phyloP scores from a whole-genome alignment of 306 rosid species.

The Styphnolobium japonicum region DNA sequence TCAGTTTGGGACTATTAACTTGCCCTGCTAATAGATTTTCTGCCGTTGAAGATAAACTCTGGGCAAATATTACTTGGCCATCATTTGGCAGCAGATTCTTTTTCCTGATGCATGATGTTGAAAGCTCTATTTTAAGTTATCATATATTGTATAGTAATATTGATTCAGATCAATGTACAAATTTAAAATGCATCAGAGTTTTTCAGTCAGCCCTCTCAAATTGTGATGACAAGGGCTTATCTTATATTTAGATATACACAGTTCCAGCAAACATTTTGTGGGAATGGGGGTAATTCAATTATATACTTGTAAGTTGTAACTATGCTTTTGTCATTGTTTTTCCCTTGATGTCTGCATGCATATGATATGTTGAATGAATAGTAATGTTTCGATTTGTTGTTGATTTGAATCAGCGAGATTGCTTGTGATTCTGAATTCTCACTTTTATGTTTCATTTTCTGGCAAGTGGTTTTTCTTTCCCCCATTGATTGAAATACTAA shows the following conservation, averaged over 20 bases:
- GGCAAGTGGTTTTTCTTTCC: background rate
- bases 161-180: slow-evolving; percentile 21
- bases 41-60: slow-evolving; percentile 24
- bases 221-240: background rate
- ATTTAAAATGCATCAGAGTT: slow-evolving; percentile 17
- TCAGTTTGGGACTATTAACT: slow-evolving; percentile 18
- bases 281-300: slow-evolving; percentile 14
- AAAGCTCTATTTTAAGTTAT: slow-evolving; percentile 8
- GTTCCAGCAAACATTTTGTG: slow-evolving; percentile 14
- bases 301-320: slow-evolving; percentile 16
- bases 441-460: background rate
- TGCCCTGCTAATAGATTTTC: slow-evolving; percentile 17
- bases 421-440: background rate
- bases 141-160: slow-evolving; percentile 11
- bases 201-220: slow-evolving; percentile 5
- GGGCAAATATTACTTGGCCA: slow-evolving; percentile 17
- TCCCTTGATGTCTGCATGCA: background rate
- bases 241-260: background rate
- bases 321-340: background rate
- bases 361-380: slow-evolving; percentile 8
- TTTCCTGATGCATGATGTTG: slow-evolving; percentile 10
- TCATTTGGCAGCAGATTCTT: slow-evolving; percentile 22
- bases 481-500: background rate
- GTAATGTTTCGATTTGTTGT: background rate
- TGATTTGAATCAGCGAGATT: background rate